Evolutionary conservation across 768 basidiomycete species (phyloP), one percentile per base, ranked within the genome.

Genomic region (Serendipita indica): DNA sequence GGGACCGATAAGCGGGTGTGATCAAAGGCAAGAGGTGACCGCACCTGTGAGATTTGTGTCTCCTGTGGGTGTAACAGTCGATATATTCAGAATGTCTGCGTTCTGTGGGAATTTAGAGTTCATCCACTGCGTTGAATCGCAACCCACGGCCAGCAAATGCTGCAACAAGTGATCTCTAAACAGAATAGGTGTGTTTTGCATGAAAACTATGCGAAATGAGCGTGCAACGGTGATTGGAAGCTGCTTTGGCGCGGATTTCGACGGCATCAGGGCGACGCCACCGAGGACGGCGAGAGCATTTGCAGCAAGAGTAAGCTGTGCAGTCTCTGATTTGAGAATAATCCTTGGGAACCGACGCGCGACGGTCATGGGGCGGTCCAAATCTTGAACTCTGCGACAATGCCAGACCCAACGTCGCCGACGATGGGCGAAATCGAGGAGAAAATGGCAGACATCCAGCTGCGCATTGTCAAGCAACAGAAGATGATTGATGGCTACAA

Each of bases 371-470:
- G 7, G 41, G 41, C 41, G 18, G 41, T 43, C 27, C 41, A 25
- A 43, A 43, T 43, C 41, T 43, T 43, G 41, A 25, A 43, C 32
- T 54, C 57, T 32, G 30, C 33, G 30, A 57, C 35, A 18, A 57
- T 39, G 57, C 35, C 57, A 33, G 35, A 39, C 57, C 43, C 49
- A 32, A 37, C 45, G 16, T 10, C 37, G 16, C 57, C 65, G 64
- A 56, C 60, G 57, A 34, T 43, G 20, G 56, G 62, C 28, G 66
- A 67, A 57, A 75, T 90, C 72, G 89, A 91, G 80, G 83, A 83
- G 79, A 93, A 92, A 80, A 90, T 93, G 69, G 82, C 84, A 70
- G 88, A 90, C 71, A 82, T 92, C 66, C 81, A 84, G 74, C 84
- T 81, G 72, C 86, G 86, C 70, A 92, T 94, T 69, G 80, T 85